Base-by-base conservation (phyloP, 1,284 basidiomycete species). In the Tilletia caries region DNA sequence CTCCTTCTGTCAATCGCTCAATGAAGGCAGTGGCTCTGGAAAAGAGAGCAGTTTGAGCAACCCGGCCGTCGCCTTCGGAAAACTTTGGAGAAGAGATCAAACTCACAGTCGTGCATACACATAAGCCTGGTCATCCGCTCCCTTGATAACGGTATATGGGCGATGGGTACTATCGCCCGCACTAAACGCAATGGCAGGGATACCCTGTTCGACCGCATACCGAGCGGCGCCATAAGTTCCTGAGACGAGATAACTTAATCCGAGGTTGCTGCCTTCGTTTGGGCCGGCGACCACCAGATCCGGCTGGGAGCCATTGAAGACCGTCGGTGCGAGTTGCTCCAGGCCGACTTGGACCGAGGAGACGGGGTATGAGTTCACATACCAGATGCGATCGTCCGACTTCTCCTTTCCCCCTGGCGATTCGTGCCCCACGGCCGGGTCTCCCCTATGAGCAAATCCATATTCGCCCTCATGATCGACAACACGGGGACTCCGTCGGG, bases 381-480 rank as follows among this genome's bases (percentile, higher is more conserved):
- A 68, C 67, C 67, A 68, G 29, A 65, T 33, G 41, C 62, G 64
- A 18, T 68, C 67, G 34, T 69, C 64, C 20, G 48, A 13, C 6
- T 41, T 41, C 37, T 41, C 37, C 37, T 41, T 41, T 15, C 15
- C 37, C 37, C 20, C 20, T 48, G 43, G 37, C 29, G 43, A 15
- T 10, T 69, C 68, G 48, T 64, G 64, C 13, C 68, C 68, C 20
- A 66, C 68, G 25, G 68, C 68, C n/a, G 68, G 68, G 23, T 29
- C 54, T 25, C 68, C 68, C 32, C 37, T 64, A 25, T 27, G 25
- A 20, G 54, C 60, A 3, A 69, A 64, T 20, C 48, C 60, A 41
- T 66, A 69, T 29, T 50, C 68, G 27, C 65, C 62, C 27, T 69
- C 65, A 20, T 37, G 43, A 13, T 46, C 23, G 20, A 69, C 32